Conservation (phyloP, 2,329 filamentous ascomycete species). For the Hymenoscyphus fraxineus region DNA sequence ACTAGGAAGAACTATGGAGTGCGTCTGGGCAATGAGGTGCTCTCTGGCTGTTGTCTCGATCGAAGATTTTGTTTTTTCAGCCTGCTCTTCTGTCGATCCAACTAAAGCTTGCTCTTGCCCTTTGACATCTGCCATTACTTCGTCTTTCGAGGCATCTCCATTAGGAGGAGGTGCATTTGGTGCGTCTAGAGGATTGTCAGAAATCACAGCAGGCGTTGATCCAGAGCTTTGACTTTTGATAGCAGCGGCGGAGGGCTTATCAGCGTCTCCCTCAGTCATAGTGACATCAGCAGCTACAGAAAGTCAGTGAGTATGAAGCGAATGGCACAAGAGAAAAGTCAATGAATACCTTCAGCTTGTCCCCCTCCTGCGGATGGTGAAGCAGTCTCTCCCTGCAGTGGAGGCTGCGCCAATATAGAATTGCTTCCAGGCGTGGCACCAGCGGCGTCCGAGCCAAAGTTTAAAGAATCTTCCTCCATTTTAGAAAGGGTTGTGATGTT, state of each 20-base stretch:
- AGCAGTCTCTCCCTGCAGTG: constrained; percentile 43
- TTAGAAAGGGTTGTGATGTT: constrained; percentile 24
- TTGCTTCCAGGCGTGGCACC: constrained; percentile 55
- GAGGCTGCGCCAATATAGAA: constrained; percentile 52
- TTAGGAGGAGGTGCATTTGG: constrained; percentile 61
- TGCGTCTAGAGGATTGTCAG: constrained; percentile 67
- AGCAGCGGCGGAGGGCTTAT: constrained; percentile 41
- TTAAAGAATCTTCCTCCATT: constrained; percentile 58
- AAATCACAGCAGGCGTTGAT: constrained; percentile 42
- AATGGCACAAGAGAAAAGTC: constrained; percentile 12
- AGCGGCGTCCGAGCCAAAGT: constrained; percentile 55
- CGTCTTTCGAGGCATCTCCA: constrained; percentile 62
- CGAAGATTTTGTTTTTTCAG: constrained; percentile 70
- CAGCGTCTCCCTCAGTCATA: constrained; percentile 51
- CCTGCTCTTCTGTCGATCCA: constrained; percentile 50
- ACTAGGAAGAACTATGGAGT: constrained; percentile 92
- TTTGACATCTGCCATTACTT: constrained; percentile 72
- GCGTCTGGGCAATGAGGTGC: constrained; percentile 88
- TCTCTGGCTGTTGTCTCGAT: constrained; percentile 84
- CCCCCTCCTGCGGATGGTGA: constrained; percentile 26
- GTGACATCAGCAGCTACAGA: constrained; percentile 50
- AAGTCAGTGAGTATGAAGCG: constrained; percentile 12
- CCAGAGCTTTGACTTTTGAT: constrained; percentile 52
- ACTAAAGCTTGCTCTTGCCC: constrained; percentile 41
- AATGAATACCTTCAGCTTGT: constrained; percentile 45